Evolutionary conservation across 2,329 filamentous ascomycete genomes (phyloP).

Genomic region (Apiospora aurea): DNA sequence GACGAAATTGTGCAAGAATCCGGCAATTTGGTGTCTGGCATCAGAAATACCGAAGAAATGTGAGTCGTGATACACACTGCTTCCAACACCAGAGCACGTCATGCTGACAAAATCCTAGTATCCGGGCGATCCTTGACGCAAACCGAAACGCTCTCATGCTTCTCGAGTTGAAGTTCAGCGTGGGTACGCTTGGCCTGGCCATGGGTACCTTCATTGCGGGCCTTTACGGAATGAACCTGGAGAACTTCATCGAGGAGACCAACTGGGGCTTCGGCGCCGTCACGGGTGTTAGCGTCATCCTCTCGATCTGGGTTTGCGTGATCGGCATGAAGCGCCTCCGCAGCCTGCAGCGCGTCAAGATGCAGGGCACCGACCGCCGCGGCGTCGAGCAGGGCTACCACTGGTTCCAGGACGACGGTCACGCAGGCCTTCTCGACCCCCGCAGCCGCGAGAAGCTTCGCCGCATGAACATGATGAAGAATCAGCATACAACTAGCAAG

Average conservation of each 20-base stretch:
- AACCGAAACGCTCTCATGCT: slow-evolving; percentile 99
- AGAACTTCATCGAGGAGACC: slow-evolving; percentile 97
- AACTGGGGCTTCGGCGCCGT: slow-evolving; percentile 84
- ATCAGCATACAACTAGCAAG: not conserved
- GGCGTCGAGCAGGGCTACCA: slow-evolving; percentile 41
- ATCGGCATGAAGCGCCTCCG: slow-evolving; percentile 86
- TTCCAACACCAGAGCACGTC: slow-evolving; percentile 31
- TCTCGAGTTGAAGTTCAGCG: slow-evolving; percentile 93
- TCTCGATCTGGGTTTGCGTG: slow-evolving; percentile 79
- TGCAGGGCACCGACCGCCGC: slow-evolving; percentile 48
- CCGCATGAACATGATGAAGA: slow-evolving; percentile 48
- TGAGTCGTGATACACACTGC: slow-evolving; percentile 55
- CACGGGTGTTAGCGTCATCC: slow-evolving; percentile 71
- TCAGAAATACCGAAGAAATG: slow-evolving; percentile 99
- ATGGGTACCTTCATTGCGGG: slow-evolving; percentile 94
- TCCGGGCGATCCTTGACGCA: slow-evolving; percentile 95
- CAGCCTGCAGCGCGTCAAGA: slow-evolving; percentile 86
- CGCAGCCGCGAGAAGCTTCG: slow-evolving; percentile 62
- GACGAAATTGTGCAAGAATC: slow-evolving; percentile 98
- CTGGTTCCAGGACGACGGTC: slow-evolving; percentile 57
- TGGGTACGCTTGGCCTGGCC: slow-evolving; percentile 92
- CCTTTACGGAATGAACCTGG: slow-evolving; percentile 99
- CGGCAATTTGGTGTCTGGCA: slow-evolving; percentile 90
- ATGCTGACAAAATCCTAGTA: slow-evolving; percentile 56
- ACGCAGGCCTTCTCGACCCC: slow-evolving; percentile 59